These are phyloP conservation scores for Eucalyptus pauciflora DNA, from an alignment of 345 rosid species.

Conservation along the genomic window DNA sequence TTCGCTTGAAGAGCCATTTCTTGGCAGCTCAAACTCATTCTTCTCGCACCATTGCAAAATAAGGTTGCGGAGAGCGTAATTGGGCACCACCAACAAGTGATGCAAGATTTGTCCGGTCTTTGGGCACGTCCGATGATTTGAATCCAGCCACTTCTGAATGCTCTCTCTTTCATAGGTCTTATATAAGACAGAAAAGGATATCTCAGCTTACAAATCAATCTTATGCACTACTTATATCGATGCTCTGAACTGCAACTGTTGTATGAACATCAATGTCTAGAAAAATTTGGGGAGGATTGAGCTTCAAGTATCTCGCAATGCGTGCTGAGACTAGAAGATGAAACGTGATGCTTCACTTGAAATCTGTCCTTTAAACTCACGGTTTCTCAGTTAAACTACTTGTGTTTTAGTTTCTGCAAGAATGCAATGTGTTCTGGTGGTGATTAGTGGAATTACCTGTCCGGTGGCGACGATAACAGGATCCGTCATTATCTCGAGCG, in stretches of 20 bases:
- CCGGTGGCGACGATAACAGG: constrained; percentile 60
- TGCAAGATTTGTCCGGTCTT: constrained; percentile 43
- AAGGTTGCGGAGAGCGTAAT: constrained; percentile 45
- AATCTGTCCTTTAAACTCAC: not conserved
- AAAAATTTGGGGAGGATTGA: not conserved
- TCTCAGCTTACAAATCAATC: not conserved
- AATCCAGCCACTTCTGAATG: constrained; percentile 44
- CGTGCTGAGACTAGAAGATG: not conserved
- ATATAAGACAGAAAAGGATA: not conserved
- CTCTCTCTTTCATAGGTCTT: constrained; percentile 57
- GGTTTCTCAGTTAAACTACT: not conserved
- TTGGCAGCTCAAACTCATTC: constrained; percentile 31
- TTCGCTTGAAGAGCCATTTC: constrained; percentile 16
- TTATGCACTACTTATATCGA: not conserved
- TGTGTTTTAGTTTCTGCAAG: not conserved
- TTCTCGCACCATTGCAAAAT: constrained; percentile 52
- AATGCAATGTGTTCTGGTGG: not conserved
- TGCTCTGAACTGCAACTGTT: not conserved
- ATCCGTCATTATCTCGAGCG: constrained; percentile 53
- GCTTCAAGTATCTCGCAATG: not conserved
- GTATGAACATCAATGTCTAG: not conserved
- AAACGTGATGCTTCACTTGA: not conserved
- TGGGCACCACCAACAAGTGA: constrained; percentile 39
- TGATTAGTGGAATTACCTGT: constrained; percentile 26
- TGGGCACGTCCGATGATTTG: constrained; percentile 46